Percentiles rank a stretch among this genome's conserved stretches.
phyloP scores from a whole-genome alignment of 1,139 yeast species.

The Zygosaccharomyces pseudobailii region DNA sequence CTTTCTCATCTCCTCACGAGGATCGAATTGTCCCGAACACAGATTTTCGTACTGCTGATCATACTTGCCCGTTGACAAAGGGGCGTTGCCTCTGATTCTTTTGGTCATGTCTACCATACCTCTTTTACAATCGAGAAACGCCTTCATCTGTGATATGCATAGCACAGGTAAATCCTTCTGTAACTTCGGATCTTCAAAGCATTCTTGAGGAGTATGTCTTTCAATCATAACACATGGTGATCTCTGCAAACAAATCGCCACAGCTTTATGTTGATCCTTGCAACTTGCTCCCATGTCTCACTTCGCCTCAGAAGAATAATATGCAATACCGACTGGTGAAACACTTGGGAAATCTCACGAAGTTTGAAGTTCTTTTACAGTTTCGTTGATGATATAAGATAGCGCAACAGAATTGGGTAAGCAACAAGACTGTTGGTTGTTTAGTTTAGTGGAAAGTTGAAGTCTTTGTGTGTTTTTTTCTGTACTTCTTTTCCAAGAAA shows the following conservation, averaged over 20 bases:
- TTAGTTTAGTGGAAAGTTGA: too few relatives aligned
- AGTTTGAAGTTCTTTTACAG: conserved; percentile 7
- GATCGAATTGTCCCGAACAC: conserved; percentile 73
- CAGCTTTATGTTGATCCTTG: conserved; percentile 86
- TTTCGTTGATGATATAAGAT: neutral
- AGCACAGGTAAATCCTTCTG: conserved; percentile 76
- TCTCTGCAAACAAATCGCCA: conserved; percentile 90
- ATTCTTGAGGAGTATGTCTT: conserved; percentile 83
- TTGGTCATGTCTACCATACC: conserved; percentile 87
- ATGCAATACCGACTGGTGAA: neutral
- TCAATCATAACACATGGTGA: conserved; percentile 94
- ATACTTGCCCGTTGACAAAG: conserved; percentile 85
- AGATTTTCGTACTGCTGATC: conserved; percentile 80
- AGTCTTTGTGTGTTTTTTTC: too few relatives aligned
- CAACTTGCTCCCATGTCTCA: conserved; percentile 53
- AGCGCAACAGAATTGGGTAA: neutral
- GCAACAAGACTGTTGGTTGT: too few relatives aligned
- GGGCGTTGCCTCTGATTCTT: conserved; percentile 91
- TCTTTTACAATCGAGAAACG: conserved; percentile 82
- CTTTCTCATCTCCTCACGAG: conserved; percentile 72
- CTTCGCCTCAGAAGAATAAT: neutral
- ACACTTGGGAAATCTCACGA: neutral
- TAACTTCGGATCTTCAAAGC: conserved; percentile 76
- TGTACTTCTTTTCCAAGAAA: too few relatives aligned
- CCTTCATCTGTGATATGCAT: conserved; percentile 77